These are phyloP conservation scores for Aurinia saxatilis DNA, from an alignment of 345 rosid species.

Conservation along the genomic window DNA sequence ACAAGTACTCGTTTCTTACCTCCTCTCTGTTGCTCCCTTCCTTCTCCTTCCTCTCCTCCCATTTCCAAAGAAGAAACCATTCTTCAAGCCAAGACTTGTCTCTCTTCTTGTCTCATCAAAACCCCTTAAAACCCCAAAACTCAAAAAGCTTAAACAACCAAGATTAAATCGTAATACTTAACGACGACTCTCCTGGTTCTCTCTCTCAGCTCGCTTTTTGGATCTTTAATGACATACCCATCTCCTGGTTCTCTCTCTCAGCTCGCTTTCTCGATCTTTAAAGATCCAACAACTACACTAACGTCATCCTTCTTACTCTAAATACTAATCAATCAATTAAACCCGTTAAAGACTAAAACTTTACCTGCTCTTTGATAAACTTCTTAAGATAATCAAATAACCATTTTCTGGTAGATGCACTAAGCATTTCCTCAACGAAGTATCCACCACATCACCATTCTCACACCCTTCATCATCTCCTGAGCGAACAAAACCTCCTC, in stretches of 20 bases:
- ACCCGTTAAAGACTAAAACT: too few species aligned
- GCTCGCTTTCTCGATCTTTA: constrained; percentile 50
- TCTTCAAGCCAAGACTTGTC: constrained; percentile 71
- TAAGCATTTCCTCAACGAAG: too few species aligned
- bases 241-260: constrained; percentile 52
- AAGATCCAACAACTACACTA: too few species aligned
- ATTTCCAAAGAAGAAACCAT: constrained; percentile 74
- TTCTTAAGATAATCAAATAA: too few species aligned
- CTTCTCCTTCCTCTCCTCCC: constrained; percentile 52
- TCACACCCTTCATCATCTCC: too few species aligned
- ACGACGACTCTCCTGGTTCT: constrained; percentile 62
- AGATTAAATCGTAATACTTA: constrained; percentile 58
- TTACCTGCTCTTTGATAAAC: too few species aligned
- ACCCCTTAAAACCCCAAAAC: constrained; percentile 70
- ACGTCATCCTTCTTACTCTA: too few species aligned
- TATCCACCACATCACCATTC: too few species aligned
- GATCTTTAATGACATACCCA: constrained; percentile 43
- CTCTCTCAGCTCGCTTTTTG: constrained; percentile 50
- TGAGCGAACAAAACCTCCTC: too few species aligned
- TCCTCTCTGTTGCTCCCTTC: constrained; percentile 30
- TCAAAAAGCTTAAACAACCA: constrained; percentile 70
- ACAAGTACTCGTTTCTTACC: constrained; percentile 22
- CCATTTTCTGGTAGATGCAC: too few species aligned
- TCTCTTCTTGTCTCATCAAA: constrained; percentile 55
- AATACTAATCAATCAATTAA: too few species aligned